These are phyloP conservation scores for Saccharomycopsis fermentans DNA, from an alignment of 805 yeast genomes.

Conservation along the genomic window DNA sequence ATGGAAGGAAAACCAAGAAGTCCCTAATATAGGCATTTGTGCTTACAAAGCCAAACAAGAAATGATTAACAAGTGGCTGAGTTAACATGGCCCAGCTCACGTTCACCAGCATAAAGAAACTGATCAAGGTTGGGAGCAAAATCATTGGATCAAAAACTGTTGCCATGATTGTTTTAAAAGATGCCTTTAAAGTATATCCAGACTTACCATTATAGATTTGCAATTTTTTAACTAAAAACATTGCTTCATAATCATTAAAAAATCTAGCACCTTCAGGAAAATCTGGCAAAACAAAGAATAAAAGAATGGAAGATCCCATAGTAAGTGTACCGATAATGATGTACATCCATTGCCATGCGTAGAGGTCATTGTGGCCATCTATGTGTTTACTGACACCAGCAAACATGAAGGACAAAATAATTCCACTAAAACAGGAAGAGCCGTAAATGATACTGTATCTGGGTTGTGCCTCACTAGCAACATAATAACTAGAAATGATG, in stretches of 20 bases:
- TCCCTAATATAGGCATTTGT: background rate
- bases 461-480: conserved; percentile 54
- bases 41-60: background rate
- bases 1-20: background rate
- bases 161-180: conserved; percentile 34
- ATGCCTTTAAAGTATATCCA: conserved; percentile 35
- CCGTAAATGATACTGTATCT: conserved; percentile 57
- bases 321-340: conserved; percentile 37
- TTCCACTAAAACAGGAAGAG: conserved; percentile 66
- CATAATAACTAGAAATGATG: conserved; percentile 42
- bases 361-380: conserved; percentile 37
- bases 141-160: conserved; percentile 46
- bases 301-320: conserved; percentile 22
- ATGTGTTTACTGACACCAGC: conserved; percentile 45
- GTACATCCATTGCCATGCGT: conserved; percentile 43
- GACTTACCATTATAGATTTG: conserved; percentile 25
- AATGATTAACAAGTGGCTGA: conserved; percentile 31
- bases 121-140: conserved; percentile 47
- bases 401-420: conserved; percentile 65
- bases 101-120: conserved; percentile 34
- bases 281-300: conserved; percentile 36
- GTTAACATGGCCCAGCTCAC: conserved; percentile 31
- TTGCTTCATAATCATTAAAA: conserved; percentile 34
- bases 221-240: conserved; percentile 18
- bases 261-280: conserved; percentile 37